Evolutionary conservation across 176 grass and related monocot species (phyloP), one percentile per base, ranked within the genome.

Genomic region (Pontederia crassipes): DNA sequence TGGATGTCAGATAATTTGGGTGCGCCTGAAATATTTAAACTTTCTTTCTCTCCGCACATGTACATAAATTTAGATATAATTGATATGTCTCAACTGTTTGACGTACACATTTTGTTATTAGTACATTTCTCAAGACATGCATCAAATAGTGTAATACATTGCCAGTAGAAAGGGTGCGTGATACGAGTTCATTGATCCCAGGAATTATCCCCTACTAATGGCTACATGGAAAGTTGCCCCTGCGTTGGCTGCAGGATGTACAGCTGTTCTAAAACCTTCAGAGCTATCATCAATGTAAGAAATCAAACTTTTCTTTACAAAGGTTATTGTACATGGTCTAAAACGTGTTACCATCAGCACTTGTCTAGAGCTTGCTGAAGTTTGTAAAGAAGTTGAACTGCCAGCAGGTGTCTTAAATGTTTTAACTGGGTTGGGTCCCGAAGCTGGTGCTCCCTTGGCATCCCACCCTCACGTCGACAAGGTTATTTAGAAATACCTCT

Each of bases 171-270:
- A 40, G 2, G 3, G 32, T 3, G 3, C 2, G 3, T 40, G 32
- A 40, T 7, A 40, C 6, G 0, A 40, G 2, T 40, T 18, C 2
- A 50, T 65, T 51, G 26, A 65, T 45, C 68, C 29, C 64, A 98
- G 93, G 93, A 98, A 98, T 60, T 92, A 98, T 81, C 93, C 93
- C 80, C 80, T 98, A 28, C 56, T 98, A 59, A 98, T 98, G 93
- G 87, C 84, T 79, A 70, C 82, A 72, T 98, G 93, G 93, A 98
- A 98, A 77, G 93, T 98, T 68, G 93, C 93, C 74, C 87, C 93
- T 83, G 93, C 93, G 50, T 74, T 98, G 67, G 93, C 93, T 82
- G 93, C 87, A 85, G 93, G 93, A 15, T 98, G 93, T 80, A 86
- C 93, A 64, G 87, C 93, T 88, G 74, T 98, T 67, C 71, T 98